Evolutionary conservation across 495 filamentous ascomycete species (phyloP).

Genomic region (Xylaria curta): DNA sequence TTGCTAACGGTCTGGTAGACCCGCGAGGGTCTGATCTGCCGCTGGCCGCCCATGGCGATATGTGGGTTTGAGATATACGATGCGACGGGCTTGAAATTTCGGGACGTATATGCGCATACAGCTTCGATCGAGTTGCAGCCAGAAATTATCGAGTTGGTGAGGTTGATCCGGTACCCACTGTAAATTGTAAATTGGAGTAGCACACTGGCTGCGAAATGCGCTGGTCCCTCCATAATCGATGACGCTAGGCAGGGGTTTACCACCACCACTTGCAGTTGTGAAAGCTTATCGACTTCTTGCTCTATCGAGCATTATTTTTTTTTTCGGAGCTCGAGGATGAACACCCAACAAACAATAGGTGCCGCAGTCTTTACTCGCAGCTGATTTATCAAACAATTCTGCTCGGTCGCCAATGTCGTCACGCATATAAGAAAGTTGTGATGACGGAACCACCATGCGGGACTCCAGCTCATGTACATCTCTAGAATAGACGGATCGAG

Average conservation of each 20-base stretch:
- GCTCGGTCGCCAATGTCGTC: slow-evolving; percentile 26
- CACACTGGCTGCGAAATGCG: not conserved
- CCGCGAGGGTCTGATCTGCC: slow-evolving; percentile 34
- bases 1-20: slow-evolving; percentile 38
- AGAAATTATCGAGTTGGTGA: slow-evolving; percentile 28
- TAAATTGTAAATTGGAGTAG: slow-evolving; percentile 20
- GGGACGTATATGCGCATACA: not conserved
- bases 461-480: slow-evolving; percentile 58
- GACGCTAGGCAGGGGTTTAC: slow-evolving; percentile 10
- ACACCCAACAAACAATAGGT: slow-evolving; percentile 5
- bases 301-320: slow-evolving; percentile 8
- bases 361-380: not conserved
- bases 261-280: not conserved
- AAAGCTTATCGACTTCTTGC: not conserved
- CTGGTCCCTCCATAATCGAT: not conserved
- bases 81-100: not conserved
- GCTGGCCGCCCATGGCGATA: slow-evolving; percentile 39
- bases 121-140: slow-evolving; percentile 1
- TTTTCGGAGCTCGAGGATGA: not conserved
- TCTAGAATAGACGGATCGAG: slow-evolving; percentile 59
- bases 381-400: slow-evolving; percentile 15
- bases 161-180: slow-evolving; percentile 30
- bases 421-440: slow-evolving; percentile 43
- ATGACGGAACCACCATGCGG: slow-evolving; percentile 54
- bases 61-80: not conserved